Conservation (phyloP, 2,329 filamentous ascomycete genomes). For the Colletotrichum higginsianum region DNA sequence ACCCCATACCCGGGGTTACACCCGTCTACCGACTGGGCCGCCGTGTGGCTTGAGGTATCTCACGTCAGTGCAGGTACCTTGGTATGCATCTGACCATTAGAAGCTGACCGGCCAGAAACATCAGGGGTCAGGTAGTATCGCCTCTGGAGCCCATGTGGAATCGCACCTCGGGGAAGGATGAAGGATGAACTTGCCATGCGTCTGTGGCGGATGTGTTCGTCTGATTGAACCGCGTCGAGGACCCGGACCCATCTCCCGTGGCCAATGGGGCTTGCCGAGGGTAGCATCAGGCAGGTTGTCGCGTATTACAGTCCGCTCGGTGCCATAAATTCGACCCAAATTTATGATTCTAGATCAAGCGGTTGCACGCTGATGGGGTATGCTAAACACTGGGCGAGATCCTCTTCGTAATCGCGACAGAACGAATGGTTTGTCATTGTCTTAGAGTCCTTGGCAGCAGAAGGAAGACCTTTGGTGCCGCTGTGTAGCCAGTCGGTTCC, state of each 20-base stretch:
- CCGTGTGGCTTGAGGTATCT: background rate
- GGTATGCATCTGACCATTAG: conserved; percentile 3
- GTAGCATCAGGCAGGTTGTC: background rate
- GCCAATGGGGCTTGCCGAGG: background rate
- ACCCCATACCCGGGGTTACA: background rate
- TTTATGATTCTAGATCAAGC: no score
- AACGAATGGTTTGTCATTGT: background rate
- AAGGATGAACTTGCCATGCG: background rate
- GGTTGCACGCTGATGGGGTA: background rate
- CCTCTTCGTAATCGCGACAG: background rate
- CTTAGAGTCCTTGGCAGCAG: background rate
- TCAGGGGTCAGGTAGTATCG: background rate
- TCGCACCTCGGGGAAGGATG: background rate
- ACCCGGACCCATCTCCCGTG: background rate
- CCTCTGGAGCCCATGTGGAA: background rate
- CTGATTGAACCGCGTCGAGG: background rate
- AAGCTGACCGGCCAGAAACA: background rate
- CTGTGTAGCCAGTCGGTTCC: background rate
- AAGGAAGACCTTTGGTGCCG: background rate
- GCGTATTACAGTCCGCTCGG: no score
- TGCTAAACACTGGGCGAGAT: background rate
- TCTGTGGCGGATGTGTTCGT: background rate
- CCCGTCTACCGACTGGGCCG: conserved; percentile 2
- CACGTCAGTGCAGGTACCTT: conserved; percentile 4
- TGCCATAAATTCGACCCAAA: background rate